Evolutionary conservation across 164 flowering plant genomes (phyloP).

Genomic region (Dillenia suffruticosa): DNA sequence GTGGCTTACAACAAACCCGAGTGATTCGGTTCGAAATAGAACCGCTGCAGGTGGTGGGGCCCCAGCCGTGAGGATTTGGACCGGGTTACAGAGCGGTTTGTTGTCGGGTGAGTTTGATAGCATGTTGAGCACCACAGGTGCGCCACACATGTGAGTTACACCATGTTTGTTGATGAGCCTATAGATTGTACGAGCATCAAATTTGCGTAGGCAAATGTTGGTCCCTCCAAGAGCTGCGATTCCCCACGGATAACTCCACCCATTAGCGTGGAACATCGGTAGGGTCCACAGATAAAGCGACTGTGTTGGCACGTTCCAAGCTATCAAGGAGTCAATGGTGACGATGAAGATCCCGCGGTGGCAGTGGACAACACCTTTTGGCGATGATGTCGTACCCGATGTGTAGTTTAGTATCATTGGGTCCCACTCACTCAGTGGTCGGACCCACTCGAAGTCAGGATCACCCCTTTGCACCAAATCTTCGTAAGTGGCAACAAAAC

Average conservation of each 20-base stretch:
- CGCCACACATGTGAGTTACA: conserved; percentile 55
- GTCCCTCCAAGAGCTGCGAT: conserved; percentile 55
- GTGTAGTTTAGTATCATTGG: conserved; percentile 50
- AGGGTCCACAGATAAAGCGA: conserved; percentile 52
- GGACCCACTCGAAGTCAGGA: conserved; percentile 29
- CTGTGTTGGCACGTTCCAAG: conserved; percentile 31
- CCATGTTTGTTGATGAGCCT: conserved; percentile 10
- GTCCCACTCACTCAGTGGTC: conserved; percentile 40
- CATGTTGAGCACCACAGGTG: conserved; percentile 60
- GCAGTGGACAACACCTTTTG: conserved; percentile 53
- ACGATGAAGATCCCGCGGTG: conserved; percentile 39
- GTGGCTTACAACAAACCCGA: conserved; percentile 44
- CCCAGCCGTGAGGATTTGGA: conserved; percentile 44
- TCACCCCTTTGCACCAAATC: conserved; percentile 28
- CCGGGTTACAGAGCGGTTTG: conserved; percentile 20
- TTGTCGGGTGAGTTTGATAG: conserved; percentile 22
- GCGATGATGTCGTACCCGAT: conserved; percentile 55
- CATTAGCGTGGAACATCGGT: conserved; percentile 61
- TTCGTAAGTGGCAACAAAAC: conserved; percentile 23
- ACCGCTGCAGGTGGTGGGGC: conserved; percentile 52
- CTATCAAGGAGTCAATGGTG: conserved; percentile 26
- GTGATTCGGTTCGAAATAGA: conserved; percentile 27
- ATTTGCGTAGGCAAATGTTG: conserved; percentile 45
- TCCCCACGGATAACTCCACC: conserved; percentile 55
- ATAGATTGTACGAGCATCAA: conserved; percentile 26